Evolutionary conservation across 805 yeast genomes (phyloP), one percentile per base, ranked within the genome.

Genomic region (Naumovozyma dairenensis): DNA sequence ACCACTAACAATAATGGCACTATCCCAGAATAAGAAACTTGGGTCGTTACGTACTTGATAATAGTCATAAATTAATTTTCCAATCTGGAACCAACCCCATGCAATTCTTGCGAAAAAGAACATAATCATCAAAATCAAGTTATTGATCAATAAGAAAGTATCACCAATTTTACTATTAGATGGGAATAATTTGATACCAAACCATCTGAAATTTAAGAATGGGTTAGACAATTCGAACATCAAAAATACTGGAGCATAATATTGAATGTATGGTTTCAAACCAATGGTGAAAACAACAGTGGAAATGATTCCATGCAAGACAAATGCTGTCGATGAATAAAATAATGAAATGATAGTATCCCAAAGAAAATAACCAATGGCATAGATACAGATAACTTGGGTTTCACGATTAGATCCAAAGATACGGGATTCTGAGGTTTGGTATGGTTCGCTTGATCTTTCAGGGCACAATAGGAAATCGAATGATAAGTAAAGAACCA

Each of bases 201-300:
- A 84, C 94, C 95, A 86, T 59, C 89, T 77, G 45, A 82, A 53
- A 58, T 86, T 87, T 41, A 86, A 83, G 57, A 85, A 85, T 10
- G 96, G 95, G 12, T 94, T 83, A 26, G 92, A 79, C 36, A 80
- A 66, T 62, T 86, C 96, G 59, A 81, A 86, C 44, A 81, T 56
- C 48, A 87, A 65, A 53, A 86, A 86, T 7, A 75, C 73, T 3
- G 93, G 87, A 14, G 81, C 73, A 64, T 75, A 77, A 42, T 86
- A 84, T 60, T 77, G 72, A 49, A 82, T 70, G 58, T 74, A 84
- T 10, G 94, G 94, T 16, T 66, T 51, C 40, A 77, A 63, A 4
- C 81, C 71, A 39, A 71, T 65, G n/a, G 65, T 57, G 52, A 80
- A 84, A 28, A 81, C 93, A 39, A 67, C 64, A 38, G 83, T 61